Evolutionary conservation across 1,139 yeast species (phyloP).

Genomic region (Suhomyces bolitotheri): DNA sequence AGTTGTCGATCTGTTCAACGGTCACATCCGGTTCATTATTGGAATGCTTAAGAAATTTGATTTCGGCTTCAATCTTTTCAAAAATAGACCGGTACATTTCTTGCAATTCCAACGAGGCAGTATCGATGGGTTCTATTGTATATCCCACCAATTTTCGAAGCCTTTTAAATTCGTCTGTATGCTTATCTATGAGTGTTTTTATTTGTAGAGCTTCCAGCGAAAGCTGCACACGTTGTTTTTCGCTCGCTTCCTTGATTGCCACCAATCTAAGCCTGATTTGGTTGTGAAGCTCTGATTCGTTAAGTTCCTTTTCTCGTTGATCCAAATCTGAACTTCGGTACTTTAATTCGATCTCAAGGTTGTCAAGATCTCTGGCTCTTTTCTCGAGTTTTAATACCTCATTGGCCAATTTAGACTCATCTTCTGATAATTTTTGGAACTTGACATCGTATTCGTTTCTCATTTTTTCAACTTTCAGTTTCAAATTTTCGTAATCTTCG

Average conservation of each 20-base stretch:
- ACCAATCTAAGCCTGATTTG: constrained; percentile 9
- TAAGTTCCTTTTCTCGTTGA: constrained; percentile 10
- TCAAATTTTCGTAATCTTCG: neutral
- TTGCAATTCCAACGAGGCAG: neutral
- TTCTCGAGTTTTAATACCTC: constrained; percentile 4
- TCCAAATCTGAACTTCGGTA: constrained; percentile 9
- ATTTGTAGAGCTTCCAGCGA: constrained; percentile 14
- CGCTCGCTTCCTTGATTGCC: constrained; percentile 14
- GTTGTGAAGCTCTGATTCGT: constrained; percentile 2
- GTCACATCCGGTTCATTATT: constrained; percentile 6
- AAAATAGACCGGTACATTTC: constrained; percentile 10
- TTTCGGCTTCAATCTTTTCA: constrained; percentile 14
- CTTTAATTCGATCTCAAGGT: constrained; percentile 10
- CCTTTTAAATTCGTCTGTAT: constrained; percentile 12
- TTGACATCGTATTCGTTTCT: constrained; percentile 1
- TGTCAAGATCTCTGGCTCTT: constrained; percentile 8
- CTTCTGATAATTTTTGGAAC: constrained; percentile 1
- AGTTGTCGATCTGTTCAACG: constrained; percentile 6
- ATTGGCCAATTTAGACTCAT: constrained; percentile 1
- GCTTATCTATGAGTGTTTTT: constrained; percentile 13
- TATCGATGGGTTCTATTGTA: constrained; percentile 6
- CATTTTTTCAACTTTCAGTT: neutral
- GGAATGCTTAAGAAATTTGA: constrained; percentile 7
- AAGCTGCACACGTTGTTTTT: constrained; percentile 11
- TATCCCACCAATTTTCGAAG: constrained; percentile 10